Base-by-base conservation (phyloP, 179 eudicot genomes). In the Silene noctiflora region DNA sequence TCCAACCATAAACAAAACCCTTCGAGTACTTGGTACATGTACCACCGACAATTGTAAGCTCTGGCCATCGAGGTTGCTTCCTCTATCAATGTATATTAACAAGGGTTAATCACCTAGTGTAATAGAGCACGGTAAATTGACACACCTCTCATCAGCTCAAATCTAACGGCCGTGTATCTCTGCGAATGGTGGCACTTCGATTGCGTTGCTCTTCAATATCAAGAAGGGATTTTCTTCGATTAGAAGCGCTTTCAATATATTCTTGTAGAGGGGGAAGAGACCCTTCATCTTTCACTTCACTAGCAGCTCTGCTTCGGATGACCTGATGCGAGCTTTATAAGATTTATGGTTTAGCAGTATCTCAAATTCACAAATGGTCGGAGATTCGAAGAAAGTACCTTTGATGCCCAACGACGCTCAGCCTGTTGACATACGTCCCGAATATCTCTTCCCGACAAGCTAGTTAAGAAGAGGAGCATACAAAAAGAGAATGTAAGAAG, bases 321-420 rank as follows among this genome's bases (percentile, higher is more conserved):
- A 96, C 83, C 98, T 93, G 78, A 72, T 69, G 13, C 3, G 48
- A 10, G 48, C 48, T 42, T 42, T 42, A 42, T 42, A 10, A 42
- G 48, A 42, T 42, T 42, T 9, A 42, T 42, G 48, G 13, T 42
- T 42, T 35, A 42, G 10, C 48, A 42, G 48, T 10, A 42, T 42
- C 48, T 42, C 13, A 10, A 42, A 42, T 42, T 42, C 48, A 42
- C 13, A 42, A 42, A 42, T 42, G 48, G 48, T 10, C 1, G 19
- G 19, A 22, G 20, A 55, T 55, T 55, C 4, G 6, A n/a, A 67
- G 22, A 21, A n/a, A 59, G 19, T 80, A 93, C 99, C 99, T 90
- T 96, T 51, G 99, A 90, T 76, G 98, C 99, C 98, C 99, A 96
- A 51, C 85, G 94, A 5, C 99, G 83, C 83, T 96, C 99, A 46